These are phyloP conservation scores for Lenwebbia sp. DNA, from an alignment of 345 rosid species.

Conservation along the genomic window DNA sequence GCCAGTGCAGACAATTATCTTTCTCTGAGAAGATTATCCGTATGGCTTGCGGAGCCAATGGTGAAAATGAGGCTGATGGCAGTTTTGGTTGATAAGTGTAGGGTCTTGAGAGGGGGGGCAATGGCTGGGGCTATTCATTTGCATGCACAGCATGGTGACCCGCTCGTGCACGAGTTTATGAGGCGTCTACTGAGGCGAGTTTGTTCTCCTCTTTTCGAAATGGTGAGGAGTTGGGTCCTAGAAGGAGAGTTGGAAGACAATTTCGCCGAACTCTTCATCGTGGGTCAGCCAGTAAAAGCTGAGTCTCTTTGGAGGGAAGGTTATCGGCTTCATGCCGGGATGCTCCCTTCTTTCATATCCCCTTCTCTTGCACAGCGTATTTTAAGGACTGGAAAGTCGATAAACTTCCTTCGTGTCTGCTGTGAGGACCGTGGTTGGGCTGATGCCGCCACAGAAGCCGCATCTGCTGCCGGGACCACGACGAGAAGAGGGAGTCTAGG, in stretches of 20 bases:
- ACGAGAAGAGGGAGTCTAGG: constrained; percentile 89
- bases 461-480: constrained; percentile 86
- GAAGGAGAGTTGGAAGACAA: constrained; percentile 97
- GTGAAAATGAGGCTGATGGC: constrained; percentile 99
- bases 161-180: constrained; percentile 86
- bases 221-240: constrained; percentile 99
- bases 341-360: constrained; percentile 93
- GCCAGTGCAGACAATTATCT: constrained; percentile 63
- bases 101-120: constrained; percentile 86
- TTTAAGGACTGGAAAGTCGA: constrained; percentile 94
- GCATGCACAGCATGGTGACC: constrained; percentile 95
- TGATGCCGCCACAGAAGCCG: constrained; percentile 85
- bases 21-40: constrained; percentile 75
- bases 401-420: constrained; percentile 91
- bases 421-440: constrained; percentile 98
- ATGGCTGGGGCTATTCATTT: constrained; percentile 97
- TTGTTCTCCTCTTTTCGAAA: constrained; percentile 92
- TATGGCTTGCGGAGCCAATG: constrained; percentile 90
- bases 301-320: constrained; percentile 99
- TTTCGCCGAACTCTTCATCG: constrained; percentile 81
- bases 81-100: constrained; percentile 88
- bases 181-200: constrained; percentile 67
- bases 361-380: constrained; percentile 82
- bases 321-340: constrained; percentile 69
- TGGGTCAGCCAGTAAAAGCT: constrained; percentile 87